These are phyloP conservation scores for Monosporozyma yasuniensis DNA, from an alignment of 805 yeast species.

Conservation along the genomic window DNA sequence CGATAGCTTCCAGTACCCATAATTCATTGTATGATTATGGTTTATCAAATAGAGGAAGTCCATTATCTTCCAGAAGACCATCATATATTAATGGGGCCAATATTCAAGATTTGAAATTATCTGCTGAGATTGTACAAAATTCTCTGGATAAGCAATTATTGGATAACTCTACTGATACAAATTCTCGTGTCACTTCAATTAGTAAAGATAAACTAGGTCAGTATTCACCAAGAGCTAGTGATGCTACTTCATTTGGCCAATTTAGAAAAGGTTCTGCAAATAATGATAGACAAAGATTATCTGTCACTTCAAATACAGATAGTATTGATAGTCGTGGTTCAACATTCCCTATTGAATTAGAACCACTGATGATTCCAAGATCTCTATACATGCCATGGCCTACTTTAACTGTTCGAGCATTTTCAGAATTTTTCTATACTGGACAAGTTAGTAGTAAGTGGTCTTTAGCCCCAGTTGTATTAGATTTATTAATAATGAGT, in stretches of 20 bases:
- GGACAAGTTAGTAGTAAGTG: slow-evolving; percentile 72
- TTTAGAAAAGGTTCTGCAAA: background rate
- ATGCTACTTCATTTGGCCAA: background rate
- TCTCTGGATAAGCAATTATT: slow-evolving; percentile 20
- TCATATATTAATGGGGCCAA: slow-evolving; percentile 8
- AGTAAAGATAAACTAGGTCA: background rate
- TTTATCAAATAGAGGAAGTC: slow-evolving; percentile 15
- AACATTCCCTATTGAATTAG: slow-evolving; percentile 31
- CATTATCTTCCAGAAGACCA: slow-evolving; percentile 22
- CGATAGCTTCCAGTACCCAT: slow-evolving; percentile 13
- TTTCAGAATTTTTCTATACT: slow-evolving; percentile 65
- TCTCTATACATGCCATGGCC: slow-evolving; percentile 61
- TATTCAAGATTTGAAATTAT: slow-evolving; percentile 12
- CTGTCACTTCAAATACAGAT: slow-evolving; percentile 8
- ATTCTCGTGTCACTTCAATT: background rate
- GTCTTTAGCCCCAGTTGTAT: slow-evolving; percentile 56
- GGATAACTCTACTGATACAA: slow-evolving; percentile 4
- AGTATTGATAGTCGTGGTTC: slow-evolving; percentile 8
- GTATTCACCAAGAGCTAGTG: background rate
- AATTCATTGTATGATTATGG: slow-evolving; percentile 10
- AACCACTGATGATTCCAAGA: slow-evolving; percentile 59
- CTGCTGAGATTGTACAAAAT: slow-evolving; percentile 7
- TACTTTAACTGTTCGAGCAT: slow-evolving; percentile 51
- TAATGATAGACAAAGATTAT: slow-evolving; percentile 6
- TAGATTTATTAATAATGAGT: slow-evolving; percentile 54